Base-by-base conservation (phyloP, 768 basidiomycete species). In the Kwoniella heveanensis region DNA sequence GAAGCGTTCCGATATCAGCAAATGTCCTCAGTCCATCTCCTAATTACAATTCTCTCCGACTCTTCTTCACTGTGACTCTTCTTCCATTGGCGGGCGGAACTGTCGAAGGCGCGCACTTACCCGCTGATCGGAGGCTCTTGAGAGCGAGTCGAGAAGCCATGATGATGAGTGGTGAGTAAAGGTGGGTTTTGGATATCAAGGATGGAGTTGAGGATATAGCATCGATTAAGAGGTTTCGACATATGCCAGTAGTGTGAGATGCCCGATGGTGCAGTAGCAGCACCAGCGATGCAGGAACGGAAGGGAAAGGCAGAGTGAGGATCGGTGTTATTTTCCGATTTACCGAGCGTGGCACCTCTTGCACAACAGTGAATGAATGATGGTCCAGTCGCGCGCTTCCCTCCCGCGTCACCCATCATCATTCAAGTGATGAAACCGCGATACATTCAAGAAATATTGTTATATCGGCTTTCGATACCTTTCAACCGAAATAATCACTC, bases 91-190 rank as follows among this genome's bases (percentile, higher is more conserved):
- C 32, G 32, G 6, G 7, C 32, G 32, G n/a, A 36, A 36, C 7
- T 36, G 39, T 44, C 39, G 39, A 9, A 44, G 9, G 39, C n/a
- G 52, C 25, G 21, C 21, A 63, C 73, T 26, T 63, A 77, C 75
- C 73, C 36, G 71, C 59, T 62, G 73, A 48, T 46, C 76, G 32
- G 57, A 77, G 71, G 48, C 67, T 69, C 69, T 67, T 72, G 54
- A 74, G 62, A 30, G 72, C 76, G 65, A 77, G 61, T 44, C 76
- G 65, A 50, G 73, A 71, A 21, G 76, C 70, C 76, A 77, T 60
- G 59, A 30, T 32, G 49, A 53, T 51, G 50, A 64, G 57, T 66
- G 49, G 58, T 19, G 60, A 62, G 64, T 59, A 47, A 25, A 50
- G 48, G 55, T 50, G 60, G 27, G 36, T 66, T 52, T 51, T 46